Evolutionary conservation across 805 yeast genomes (phyloP), one percentile per base, ranked within the genome.

Genomic region (Candida sphagnicola): DNA sequence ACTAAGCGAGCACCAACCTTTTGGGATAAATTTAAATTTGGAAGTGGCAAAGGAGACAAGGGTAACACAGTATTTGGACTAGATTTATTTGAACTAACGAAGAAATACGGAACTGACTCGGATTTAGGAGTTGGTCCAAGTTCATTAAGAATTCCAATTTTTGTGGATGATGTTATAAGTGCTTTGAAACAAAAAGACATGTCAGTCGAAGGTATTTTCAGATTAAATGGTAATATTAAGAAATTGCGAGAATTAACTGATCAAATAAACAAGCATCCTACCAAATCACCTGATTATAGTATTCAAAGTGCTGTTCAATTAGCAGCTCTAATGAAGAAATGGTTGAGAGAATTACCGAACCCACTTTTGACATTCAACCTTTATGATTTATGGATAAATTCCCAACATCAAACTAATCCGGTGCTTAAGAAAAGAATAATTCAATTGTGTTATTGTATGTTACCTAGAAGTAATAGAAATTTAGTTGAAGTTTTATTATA

Each of bases 151-250:
- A 84, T 93, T 30, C 99, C 99, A 1, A 73, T 86, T 34, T 68
- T 93, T 28, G 72, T 93, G 31, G 98, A 91, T 51, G 98, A 93
- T 52, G 67, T 90, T 13, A 78, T 93, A 25, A 75, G 78, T 21
- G 85, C 95, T 0, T 75, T 93, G 68, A 77, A 86, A 38, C 91
- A 84, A 43, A 88, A 86, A 71, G 98, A 93, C 61, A 78, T 91
- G 83, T 86, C 97, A 2, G 89, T 82, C 21, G 99, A 93, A 61
- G 99, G 99, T 43, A 83, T 93, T 4, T 93, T 93, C 74, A 78
- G 99, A 52, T 84, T 90, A 55, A 93, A 93, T 56, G 99, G 99
- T 53, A 93, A 93, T 56, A 90, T 93, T 54, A 80, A 89, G 50
- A 75, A 85, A 32, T 67, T 91, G 36, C 78, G 83, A 49, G 85